phyloP scores from a whole-genome alignment of 495 filamentous ascomycete genomes.

The Amphirosellinia nigrospora region DNA sequence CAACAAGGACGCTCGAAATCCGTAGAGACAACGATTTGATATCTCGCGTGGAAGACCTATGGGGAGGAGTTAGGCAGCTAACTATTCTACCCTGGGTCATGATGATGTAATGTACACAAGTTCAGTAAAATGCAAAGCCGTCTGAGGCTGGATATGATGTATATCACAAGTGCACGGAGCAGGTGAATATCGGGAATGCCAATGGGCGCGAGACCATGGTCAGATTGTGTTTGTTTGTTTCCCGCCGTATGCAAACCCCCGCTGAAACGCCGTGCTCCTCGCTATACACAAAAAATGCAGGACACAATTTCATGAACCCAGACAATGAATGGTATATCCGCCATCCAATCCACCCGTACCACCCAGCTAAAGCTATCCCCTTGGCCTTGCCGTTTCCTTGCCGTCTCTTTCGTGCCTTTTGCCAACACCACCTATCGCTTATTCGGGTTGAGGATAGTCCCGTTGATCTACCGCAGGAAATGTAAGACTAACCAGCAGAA shows the following conservation, averaged over 20 bases:
- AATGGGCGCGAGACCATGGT: slow-evolving; percentile 10
- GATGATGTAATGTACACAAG: background rate
- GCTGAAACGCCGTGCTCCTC: slow-evolving; percentile 21
- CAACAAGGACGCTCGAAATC: background rate
- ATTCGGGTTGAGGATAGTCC: no score
- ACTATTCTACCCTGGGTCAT: background rate
- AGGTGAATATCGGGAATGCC: background rate
- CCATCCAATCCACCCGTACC: background rate
- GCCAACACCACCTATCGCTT: no score
- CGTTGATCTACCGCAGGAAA: slow-evolving; percentile 66
- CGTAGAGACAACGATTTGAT: background rate
- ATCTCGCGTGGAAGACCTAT: background rate
- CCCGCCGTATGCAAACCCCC: slow-evolving; percentile 16
- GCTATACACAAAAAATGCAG: slow-evolving; percentile 22
- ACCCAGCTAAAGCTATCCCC: background rate
- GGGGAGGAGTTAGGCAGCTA: background rate
- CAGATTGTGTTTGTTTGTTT: background rate
- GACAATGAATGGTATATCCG: slow-evolving; percentile 3
- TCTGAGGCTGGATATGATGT: background rate
- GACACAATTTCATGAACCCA: slow-evolving; percentile 10
- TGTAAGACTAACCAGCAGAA: slow-evolving; percentile 92
- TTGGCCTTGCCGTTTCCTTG: background rate
- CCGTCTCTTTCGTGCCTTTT: no score
- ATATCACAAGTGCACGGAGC: background rate
- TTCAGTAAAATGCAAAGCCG: background rate